These are phyloP conservation scores for Phytophthora lateralis DNA, from an alignment of 352 stramenopile species.

Conservation along the genomic window DNA sequence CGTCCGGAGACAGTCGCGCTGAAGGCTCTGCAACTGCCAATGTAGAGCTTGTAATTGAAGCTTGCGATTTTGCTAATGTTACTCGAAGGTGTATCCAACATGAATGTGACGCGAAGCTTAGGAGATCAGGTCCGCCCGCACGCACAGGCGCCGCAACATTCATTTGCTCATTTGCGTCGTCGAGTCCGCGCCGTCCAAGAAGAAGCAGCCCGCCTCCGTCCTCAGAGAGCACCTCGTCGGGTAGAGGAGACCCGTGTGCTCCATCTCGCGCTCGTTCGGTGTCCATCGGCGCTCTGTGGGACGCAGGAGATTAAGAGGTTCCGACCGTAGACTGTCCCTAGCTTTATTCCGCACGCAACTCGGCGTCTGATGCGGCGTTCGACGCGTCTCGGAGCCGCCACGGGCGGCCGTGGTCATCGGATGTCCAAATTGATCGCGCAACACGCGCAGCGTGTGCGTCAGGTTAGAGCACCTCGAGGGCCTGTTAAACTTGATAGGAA, in stretches of 20 bases:
- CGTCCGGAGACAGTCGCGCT: slow-evolving; percentile 72
- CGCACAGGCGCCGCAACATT: background rate
- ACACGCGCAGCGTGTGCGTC: slow-evolving; percentile 44
- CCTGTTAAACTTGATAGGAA: slow-evolving; percentile 9
- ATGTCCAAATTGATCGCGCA: slow-evolving; percentile 69
- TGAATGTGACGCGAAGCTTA: slow-evolving; percentile 8
- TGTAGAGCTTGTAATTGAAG: slow-evolving; percentile 14
- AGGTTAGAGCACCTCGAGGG: slow-evolving; percentile 23
- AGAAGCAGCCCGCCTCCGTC: slow-evolving; percentile 13
- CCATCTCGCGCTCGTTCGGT: slow-evolving; percentile 4
- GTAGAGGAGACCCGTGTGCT: slow-evolving; percentile 21
- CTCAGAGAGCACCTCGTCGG: slow-evolving; percentile 1
- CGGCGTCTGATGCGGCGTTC: slow-evolving; percentile 61
- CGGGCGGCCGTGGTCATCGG: slow-evolving; percentile 47
- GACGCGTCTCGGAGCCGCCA: slow-evolving; percentile 55
- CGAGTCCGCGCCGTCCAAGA: slow-evolving; percentile 30
- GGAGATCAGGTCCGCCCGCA: slow-evolving; percentile 2
- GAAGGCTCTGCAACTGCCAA: slow-evolving; percentile 6
- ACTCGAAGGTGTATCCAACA: background rate
- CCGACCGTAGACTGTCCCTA: slow-evolving; percentile 22
- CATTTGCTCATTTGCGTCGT: slow-evolving; percentile 39
- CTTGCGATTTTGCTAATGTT: slow-evolving; percentile 2
- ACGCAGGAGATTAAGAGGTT: slow-evolving; percentile 1
- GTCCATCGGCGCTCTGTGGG: slow-evolving; percentile 21
- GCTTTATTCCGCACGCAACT: slow-evolving; percentile 18